Base-by-base conservation (phyloP, 495 filamentous ascomycete genomes). In the Recurvomyces mirabilis region DNA sequence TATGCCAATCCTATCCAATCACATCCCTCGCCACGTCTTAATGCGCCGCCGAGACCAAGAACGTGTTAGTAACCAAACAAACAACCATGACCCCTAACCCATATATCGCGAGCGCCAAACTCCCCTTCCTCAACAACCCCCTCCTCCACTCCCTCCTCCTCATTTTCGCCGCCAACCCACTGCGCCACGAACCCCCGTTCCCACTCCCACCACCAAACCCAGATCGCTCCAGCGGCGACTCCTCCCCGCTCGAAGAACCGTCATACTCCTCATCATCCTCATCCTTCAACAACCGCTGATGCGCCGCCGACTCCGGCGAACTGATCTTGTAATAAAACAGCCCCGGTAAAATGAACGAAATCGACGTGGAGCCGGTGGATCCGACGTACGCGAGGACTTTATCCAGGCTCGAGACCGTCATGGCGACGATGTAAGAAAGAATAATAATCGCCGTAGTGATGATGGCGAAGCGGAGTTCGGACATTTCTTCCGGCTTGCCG, bases 321-420 rank as follows among this genome's bases (percentile, higher is more conserved):
- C 81, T 86, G 43, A 98, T 95, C 65, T 95, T 95, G 70, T 95
- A 96, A 68, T 95, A 98, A 62, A 98, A 96, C 12, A 96, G 59
- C 0, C 91, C 91, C 0, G 91, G 93, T 0, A 98, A 70, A 51
- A 98, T 96, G 61, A 98, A 98, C 50, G 84, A 91, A 53, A 98
- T 96, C 52, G 80, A 80, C 0, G 91, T 98, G 44, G 81, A 87
- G 19, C 91, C 91, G 0, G 91, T 98, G 55, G 81, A 87, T 6
- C 93, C 91, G 17, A 98, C 91, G 52, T 95, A 98, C 0, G 91
- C 89, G 7, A 98, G 71, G 0, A 96, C 87, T 29, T 82, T 79
- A 54, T 93, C 86, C 2, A 98, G 71, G 1, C 82, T 91, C 3
- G 78, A 84, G 9, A 98, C 91, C 0, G 82, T 85, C 69, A 98